phyloP scores from a whole-genome alignment of 2,329 filamentous ascomycete genomes.

The Fusarium sacchari region DNA sequence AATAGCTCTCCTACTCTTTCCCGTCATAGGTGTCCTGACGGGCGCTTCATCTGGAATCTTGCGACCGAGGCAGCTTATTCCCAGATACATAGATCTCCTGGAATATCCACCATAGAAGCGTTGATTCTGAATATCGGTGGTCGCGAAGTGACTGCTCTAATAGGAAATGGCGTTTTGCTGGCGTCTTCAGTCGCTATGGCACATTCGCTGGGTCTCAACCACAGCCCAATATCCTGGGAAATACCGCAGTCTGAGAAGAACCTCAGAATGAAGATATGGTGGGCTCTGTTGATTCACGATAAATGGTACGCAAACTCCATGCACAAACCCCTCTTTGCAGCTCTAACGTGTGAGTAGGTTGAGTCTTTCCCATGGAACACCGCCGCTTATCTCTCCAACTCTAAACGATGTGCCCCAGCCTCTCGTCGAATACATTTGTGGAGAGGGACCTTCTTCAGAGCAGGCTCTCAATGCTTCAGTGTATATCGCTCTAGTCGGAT shows the following conservation, averaged over 20 bases:
- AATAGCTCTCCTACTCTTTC: slow-evolving; percentile 56
- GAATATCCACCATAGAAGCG: slow-evolving; percentile 66
- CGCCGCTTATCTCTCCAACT: slow-evolving; percentile 55
- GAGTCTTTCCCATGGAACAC: slow-evolving; percentile 64
- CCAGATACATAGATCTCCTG: slow-evolving; percentile 67
- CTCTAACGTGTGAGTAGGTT: slow-evolving; percentile 49
- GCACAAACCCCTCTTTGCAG: rapidly evolving
- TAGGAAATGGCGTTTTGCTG: slow-evolving; percentile 64
- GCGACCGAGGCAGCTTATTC: slow-evolving; percentile 68
- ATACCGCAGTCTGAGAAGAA: slow-evolving; percentile 62
- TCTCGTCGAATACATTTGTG: slow-evolving; percentile 48
- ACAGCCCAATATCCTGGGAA: slow-evolving; percentile 62
- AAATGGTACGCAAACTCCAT: slow-evolving; percentile 55
- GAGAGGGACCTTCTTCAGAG: slow-evolving; percentile 19
- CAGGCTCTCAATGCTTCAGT: slow-evolving; percentile 47
- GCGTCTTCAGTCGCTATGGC: slow-evolving; percentile 63
- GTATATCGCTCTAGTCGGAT: slow-evolving; percentile 56
- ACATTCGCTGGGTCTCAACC: slow-evolving; percentile 64
- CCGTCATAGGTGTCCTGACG: slow-evolving; percentile 63
- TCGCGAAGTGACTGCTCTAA: slow-evolving; percentile 67
- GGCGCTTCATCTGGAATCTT: slow-evolving; percentile 70
- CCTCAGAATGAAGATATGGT: slow-evolving; percentile 65
- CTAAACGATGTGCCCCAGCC: slow-evolving; percentile 62
- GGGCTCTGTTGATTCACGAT: slow-evolving; percentile 64
- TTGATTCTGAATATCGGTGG: slow-evolving; percentile 69